Evolutionary conservation across 2,329 filamentous ascomycete species (phyloP).

Genomic region (Teratosphaeria zuluensis): DNA sequence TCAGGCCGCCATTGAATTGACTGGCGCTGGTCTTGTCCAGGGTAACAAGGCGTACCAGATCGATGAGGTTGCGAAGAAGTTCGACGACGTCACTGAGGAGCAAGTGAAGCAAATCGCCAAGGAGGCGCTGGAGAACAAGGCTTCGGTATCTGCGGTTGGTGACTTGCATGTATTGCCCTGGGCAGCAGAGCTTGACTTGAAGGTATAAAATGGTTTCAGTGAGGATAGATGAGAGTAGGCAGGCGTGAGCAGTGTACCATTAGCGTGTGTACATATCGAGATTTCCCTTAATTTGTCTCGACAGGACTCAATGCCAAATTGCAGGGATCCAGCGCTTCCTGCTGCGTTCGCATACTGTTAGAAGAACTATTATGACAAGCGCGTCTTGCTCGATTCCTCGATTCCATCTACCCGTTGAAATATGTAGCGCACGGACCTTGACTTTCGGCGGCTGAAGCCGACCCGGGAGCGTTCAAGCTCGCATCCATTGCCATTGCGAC

Average conservation of each 20-base stretch:
- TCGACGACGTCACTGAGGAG: conserved; percentile 73
- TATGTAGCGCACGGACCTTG: neutral
- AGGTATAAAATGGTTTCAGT: conserved; percentile 58
- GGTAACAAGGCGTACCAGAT: conserved; percentile 77
- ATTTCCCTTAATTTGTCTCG: neutral
- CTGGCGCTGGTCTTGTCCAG: conserved; percentile 74
- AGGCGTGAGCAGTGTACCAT: conserved; percentile 26
- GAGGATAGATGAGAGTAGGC: conserved; percentile 15
- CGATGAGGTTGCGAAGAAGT: conserved; percentile 64
- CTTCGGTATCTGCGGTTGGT: conserved; percentile 79
- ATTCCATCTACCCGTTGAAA: no score
- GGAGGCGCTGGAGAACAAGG: conserved; percentile 76
- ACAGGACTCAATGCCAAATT: neutral
- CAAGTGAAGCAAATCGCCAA: conserved; percentile 88
- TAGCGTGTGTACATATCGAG: conserved; percentile 9
- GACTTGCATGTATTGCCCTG: conserved; percentile 86
- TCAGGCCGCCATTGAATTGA: conserved; percentile 67
- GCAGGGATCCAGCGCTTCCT: no score
- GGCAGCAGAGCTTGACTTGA: conserved; percentile 87
- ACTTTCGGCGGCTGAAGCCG: neutral
- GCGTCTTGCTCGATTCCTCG: no score
- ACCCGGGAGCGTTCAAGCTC: neutral
- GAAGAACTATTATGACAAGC: no score
- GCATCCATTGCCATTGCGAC: neutral
- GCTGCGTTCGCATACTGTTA: no score